Conservation (phyloP, 192 early-diverging fungal species). For the Coemansia sp. region DNA sequence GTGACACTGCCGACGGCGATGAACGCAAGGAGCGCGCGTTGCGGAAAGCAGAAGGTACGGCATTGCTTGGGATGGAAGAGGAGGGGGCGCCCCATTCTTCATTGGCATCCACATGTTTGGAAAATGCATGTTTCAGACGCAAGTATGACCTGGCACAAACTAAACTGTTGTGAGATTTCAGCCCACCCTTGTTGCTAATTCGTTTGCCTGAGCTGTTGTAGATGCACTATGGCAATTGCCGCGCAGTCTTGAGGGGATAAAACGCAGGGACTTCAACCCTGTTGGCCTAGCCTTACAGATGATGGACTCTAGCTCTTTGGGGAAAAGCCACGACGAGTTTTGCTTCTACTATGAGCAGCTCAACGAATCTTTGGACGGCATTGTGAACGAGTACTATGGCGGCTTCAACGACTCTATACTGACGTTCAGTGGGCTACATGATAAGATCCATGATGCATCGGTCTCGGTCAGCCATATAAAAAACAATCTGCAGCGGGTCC, state of each 20-base stretch:
- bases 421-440: slow-evolving; percentile 76
- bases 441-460: slow-evolving; percentile 69
- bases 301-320: slow-evolving; percentile 74
- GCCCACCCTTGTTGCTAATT: background rate
- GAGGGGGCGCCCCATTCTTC: background rate
- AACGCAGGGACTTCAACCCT: slow-evolving; percentile 67
- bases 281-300: slow-evolving; percentile 71
- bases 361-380: slow-evolving; percentile 68
- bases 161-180: background rate
- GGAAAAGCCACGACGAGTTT: slow-evolving; percentile 70
- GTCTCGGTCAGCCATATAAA: slow-evolving; percentile 67
- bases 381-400: slow-evolving; percentile 79
- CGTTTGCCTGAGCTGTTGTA: slow-evolving; percentile 4
- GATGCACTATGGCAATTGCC: slow-evolving; percentile 56
- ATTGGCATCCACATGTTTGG: too few relatives aligned
- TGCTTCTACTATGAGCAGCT: slow-evolving; percentile 59
- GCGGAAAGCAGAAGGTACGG: slow-evolving; percentile 48
- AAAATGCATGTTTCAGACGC: background rate
- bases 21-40: slow-evolving; percentile 54
- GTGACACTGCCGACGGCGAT: slow-evolving; percentile 14
- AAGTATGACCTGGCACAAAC: background rate
- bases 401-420: slow-evolving; percentile 83
- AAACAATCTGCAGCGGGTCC: slow-evolving; percentile 64
- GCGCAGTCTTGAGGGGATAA: slow-evolving; percentile 46
- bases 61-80: background rate